Evolutionary conservation across 441 rosid genomes (phyloP), one percentile per base, ranked within the genome.

Genomic region (Corymbia calophylla): DNA sequence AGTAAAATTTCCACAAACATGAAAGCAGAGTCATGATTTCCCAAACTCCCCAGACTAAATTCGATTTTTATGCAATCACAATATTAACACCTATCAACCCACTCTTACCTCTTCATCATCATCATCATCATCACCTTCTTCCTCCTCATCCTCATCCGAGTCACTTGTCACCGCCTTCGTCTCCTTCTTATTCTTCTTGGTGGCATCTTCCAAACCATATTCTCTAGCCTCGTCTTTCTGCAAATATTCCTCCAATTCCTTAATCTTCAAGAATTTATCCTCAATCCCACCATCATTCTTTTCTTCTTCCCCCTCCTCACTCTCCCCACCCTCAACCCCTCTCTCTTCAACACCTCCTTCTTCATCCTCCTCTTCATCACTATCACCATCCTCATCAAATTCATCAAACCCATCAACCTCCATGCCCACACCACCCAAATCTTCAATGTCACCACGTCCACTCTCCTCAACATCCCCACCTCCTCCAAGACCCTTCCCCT

Each of bases 191-290:
- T 91, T 93, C 68, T 90, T 93, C 64, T 92, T 93, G 44, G 89
- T 90, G 82, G 92, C 92, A 55, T 47, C 39, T 89, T 93, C 94
- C 32, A 82, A 89, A 21, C 98, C 99, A 92, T 94, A 95, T 90
- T 97, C 98, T 90, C 93, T 92, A 25, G 97, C 98, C 89, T 97
- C 99, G 88, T 95, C 98, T 27, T 95, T 95, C 92, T 96, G 94
- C 89, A 97, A 84, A 88, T 94, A 96, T 51, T 95, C 93, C 91
- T 95, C 94, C 95, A 98, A 92, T 17, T 96, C 98, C 66, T 95
- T 95, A 15, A 96, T 93, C 93, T 96, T 97, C 92, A 98, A 95
- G 94, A 96, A 96, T 73, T 93, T 92, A 89, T 98, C 99, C 91
- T 98, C 99, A 87, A 97, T 90, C 89, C 96, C 98, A 55, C 88